phyloP scores from a whole-genome alignment of 2,329 filamentous ascomycete genomes.

The Penicillium sclerotigenum region DNA sequence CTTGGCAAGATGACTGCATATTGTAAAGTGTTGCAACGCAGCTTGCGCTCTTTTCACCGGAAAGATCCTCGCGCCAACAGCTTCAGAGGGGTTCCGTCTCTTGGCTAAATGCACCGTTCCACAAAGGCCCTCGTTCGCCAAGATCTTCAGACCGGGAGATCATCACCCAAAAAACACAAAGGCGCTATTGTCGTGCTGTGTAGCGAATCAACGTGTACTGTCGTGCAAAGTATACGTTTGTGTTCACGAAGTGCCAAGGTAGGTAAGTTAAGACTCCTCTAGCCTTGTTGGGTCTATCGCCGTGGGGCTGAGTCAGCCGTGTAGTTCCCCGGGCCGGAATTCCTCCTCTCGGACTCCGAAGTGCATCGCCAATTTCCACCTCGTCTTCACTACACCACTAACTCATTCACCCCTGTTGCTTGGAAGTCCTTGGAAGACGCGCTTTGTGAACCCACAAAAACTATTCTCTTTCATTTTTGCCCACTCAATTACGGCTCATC shows the following conservation, averaged over 20 bases:
- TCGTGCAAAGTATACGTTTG: not conserved
- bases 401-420: not conserved
- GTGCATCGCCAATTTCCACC: not conserved
- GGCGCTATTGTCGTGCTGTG: not conserved
- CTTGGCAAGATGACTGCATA: slow-evolving; percentile 5
- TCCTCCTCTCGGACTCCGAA: not conserved
- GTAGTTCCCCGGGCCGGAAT: not conserved
- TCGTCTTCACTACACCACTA: not conserved
- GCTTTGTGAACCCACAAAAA: not conserved
- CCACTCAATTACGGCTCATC: not conserved
- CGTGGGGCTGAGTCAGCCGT: not conserved
- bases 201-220: not conserved
- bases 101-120: slow-evolving; percentile 6
- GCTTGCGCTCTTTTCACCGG: not conserved
- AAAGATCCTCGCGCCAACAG: not conserved
- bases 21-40: not conserved
- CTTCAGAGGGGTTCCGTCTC: not conserved
- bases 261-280: not conserved
- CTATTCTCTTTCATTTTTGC: not conserved
- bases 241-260: not conserved
- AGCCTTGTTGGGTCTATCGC: not conserved
- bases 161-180: slow-evolving; percentile 1
- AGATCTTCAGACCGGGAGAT: slow-evolving; percentile 15
- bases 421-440: not conserved
- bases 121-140: slow-evolving; percentile 14